Conservation (phyloP, 345 rosid species). For the Balakata baccata region DNA sequence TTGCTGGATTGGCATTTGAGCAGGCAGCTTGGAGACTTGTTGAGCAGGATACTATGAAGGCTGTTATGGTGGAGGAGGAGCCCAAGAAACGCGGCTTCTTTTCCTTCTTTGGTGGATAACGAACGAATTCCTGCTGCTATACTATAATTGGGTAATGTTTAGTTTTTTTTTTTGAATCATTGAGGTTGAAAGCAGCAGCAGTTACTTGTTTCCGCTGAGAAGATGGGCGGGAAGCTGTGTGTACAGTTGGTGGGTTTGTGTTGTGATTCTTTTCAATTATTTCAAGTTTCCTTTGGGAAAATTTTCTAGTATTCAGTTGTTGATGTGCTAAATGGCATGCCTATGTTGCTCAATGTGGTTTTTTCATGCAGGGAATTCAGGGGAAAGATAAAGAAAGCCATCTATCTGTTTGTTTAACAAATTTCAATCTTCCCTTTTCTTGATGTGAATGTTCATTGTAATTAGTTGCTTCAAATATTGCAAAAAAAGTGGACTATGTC, state of each 20-base stretch:
- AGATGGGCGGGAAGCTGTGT: conserved; percentile 7
- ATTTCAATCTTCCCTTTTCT: neutral
- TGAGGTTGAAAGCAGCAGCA: neutral
- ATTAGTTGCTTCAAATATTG: neutral
- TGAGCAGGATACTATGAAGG: conserved; percentile 94
- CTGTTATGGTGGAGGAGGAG: conserved; percentile 93
- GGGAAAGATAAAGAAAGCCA: neutral
- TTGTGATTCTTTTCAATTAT: conserved; percentile 7
- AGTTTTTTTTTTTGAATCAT: neutral
- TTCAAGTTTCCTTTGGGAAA: neutral
- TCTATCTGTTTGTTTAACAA: neutral
- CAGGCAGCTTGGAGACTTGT: conserved; percentile 99
- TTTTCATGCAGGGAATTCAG: neutral
- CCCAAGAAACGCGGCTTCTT: conserved; percentile 85
- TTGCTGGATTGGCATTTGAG: conserved; percentile 93
- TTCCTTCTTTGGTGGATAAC: conserved; percentile 77
- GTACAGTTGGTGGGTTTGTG: conserved; percentile 34
- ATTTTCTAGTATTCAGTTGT: neutral
- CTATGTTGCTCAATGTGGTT: conserved; percentile 1
- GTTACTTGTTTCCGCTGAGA: neutral
- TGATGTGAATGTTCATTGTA: neutral
- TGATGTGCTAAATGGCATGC: neutral
- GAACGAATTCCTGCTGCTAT: too few species aligned
- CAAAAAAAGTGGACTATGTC: neutral
- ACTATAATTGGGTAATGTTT: too few species aligned